Evolutionary conservation across 2,329 filamentous ascomycete species (phyloP).

Genomic region (Penicillium brevicompactum): DNA sequence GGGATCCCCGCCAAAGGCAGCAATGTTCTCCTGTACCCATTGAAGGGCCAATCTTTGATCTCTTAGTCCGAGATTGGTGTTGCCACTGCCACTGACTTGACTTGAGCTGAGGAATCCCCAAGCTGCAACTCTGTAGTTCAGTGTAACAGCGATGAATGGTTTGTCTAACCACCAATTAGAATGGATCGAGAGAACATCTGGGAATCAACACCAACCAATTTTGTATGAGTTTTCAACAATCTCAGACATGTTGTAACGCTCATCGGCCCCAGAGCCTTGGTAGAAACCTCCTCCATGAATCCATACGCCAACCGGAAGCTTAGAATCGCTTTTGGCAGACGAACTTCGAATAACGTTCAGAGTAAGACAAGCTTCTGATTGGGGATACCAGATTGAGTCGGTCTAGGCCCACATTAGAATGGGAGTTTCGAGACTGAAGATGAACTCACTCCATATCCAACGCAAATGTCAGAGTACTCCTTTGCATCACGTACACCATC

Average conservation of each 20-base stretch:
- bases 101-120: conserved; percentile 57
- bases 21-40: conserved; percentile 42
- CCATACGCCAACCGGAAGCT: conserved; percentile 62
- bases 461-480: conserved; percentile 50
- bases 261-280: conserved; percentile 53
- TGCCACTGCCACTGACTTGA: conserved; percentile 45
- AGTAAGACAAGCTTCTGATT: conserved; percentile 61
- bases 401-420: conserved; percentile 18
- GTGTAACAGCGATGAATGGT: conserved; percentile 56
- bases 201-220: conserved; percentile 34
- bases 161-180: conserved; percentile 32
- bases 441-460: conserved; percentile 52
- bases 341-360: conserved; percentile 61
- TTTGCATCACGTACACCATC: conserved; percentile 45
- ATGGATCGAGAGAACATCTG: not conserved
- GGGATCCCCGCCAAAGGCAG: conserved; percentile 37
- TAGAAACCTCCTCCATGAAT: conserved; percentile 61
- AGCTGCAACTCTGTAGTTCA: conserved; percentile 57
- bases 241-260: conserved; percentile 65
- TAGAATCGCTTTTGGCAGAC: conserved; percentile 37
- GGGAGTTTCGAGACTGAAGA: not conserved
- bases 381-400: conserved; percentile 39
- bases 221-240: conserved; percentile 58
- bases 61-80: conserved; percentile 59
- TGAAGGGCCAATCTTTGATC: conserved; percentile 42